These are phyloP conservation scores for Calvatia gigantea DNA, from an alignment of 768 basidiomycete genomes.

Conservation along the genomic window DNA sequence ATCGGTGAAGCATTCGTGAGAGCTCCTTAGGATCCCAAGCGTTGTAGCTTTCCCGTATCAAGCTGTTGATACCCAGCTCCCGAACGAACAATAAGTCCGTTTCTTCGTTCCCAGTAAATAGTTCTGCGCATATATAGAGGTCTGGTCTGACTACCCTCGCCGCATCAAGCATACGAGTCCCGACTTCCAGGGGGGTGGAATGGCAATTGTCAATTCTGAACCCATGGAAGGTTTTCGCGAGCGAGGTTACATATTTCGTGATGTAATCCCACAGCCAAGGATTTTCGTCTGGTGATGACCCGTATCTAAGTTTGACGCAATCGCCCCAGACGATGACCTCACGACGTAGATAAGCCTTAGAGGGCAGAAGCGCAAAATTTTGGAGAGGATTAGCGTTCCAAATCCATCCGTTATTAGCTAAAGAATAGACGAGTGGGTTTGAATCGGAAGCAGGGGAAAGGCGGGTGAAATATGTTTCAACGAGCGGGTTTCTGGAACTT, in stretches of 20 bases:
- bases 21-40: conserved; percentile 87
- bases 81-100: conserved; percentile 92
- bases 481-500: conserved; percentile 65
- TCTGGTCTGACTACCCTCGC: conserved; percentile 87
- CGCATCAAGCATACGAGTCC: conserved; percentile 89
- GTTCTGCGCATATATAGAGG: conserved; percentile 94
- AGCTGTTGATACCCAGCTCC: conserved; percentile 87
- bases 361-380: conserved; percentile 90
- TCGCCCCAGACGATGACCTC: conserved; percentile 98
- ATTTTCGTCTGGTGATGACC: conserved; percentile 71
- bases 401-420: conserved; percentile 99
- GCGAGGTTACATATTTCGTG: conserved; percentile 73
- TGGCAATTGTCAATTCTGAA: conserved; percentile 99
- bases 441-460: conserved; percentile 41
- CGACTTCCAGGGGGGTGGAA: conserved; percentile 95
- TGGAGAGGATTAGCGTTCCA: conserved; percentile 93
- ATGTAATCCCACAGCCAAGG: conserved; percentile 96
- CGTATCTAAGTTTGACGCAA: conserved; percentile 97
- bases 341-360: conserved; percentile 92
- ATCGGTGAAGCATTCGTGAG: conserved; percentile 82
- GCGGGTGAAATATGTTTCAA: conserved; percentile 92
- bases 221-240: conserved; percentile 86
- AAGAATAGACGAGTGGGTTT: conserved; percentile 60
- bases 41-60: conserved; percentile 95
- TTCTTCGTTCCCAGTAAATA: conserved; percentile 94